These are phyloP conservation scores for Neophaeococcomyces aloes DNA, from an alignment of 2,329 filamentous ascomycete genomes.

Conservation along the genomic window DNA sequence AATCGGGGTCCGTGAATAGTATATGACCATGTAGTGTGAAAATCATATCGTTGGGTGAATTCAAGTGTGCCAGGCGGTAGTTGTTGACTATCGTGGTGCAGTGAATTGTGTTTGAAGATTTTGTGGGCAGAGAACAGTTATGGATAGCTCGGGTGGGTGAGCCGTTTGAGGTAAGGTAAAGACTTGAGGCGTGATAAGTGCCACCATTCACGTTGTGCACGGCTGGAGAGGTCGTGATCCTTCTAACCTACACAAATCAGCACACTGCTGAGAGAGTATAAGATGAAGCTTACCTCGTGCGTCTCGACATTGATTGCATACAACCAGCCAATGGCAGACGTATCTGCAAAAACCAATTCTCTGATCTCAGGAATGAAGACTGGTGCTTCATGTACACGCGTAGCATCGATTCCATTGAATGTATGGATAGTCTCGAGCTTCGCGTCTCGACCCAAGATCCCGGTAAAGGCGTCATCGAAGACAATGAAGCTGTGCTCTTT, in stretches of 20 bases:
- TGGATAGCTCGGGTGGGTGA: background rate
- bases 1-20: constrained; percentile 5
- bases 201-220: constrained; percentile 6
- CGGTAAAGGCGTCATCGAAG: constrained; percentile 4
- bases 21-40: background rate
- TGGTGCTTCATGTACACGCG: constrained; percentile 8
- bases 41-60: constrained; percentile 9
- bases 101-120: background rate
- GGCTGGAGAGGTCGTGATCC: background rate
- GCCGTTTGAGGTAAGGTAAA: constrained; percentile 6
- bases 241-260: background rate
- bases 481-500: constrained; percentile 4
- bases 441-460: background rate
- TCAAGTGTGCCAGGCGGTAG: constrained; percentile 1
- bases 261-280: background rate
- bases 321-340: constrained; percentile 1
- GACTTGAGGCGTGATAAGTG: background rate
- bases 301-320: constrained; percentile 4
- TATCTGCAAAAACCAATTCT: constrained; percentile 7
- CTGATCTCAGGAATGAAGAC: constrained; percentile 1
- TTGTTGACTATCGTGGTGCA: constrained; percentile 6
- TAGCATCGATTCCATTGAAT: constrained; percentile 1
- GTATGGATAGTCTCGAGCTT: background rate
- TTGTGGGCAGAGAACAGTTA: constrained; percentile 3
- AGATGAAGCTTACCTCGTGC: background rate